Evolutionary conservation across 495 filamentous ascomycete genomes (phyloP), one percentile per base, ranked within the genome.

Genomic region (Lasiosphaeria miniovina): DNA sequence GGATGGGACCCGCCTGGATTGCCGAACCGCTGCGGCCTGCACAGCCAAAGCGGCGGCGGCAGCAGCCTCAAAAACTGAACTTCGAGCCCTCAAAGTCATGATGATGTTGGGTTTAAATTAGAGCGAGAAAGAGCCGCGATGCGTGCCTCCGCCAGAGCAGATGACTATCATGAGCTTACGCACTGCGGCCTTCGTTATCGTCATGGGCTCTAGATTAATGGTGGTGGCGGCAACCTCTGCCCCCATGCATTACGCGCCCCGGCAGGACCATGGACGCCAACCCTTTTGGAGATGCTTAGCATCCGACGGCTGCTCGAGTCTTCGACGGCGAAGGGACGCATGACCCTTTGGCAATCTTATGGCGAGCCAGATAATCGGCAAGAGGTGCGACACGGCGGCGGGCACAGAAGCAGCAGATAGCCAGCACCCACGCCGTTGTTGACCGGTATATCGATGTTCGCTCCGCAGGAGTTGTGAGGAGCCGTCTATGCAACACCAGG

Each of bases 111-210:
- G 54, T 38, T 71, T 63, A 70, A 70, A 74, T 74, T 77, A 74
- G 65, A 71, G 63, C 68, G 72, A 75, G 55, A 65, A 72, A 74
- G 69, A 72, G 73, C 72, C 73, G 70, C 66, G 61, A 61, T 57
- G 64, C 62, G 54, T 52, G 54, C 45, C 51, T 60, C 46, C 40
- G 34, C 52, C 60, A 53, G 46, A 57, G 40, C 40, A 49, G 43
- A 11, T n/a, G n/a, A 33, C 41, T 58, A 59, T 65, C 61, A 65
- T 61, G 63, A 60, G 43, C 38, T 41, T 8, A 8, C 55, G 58
- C 7, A 12, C 38, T 7, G 7, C 12, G 38, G 38, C 38, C 24
- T 24, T 24, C 24, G 24, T 24, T 24, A 41, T 41, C 38, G 38
- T 41, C 38, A 41, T 41, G 38, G 38, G 7, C 14, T 58, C 54